Conservation (phyloP, 371 early-diverging fungal species). For the Syncephalastrum contaminatum region DNA sequence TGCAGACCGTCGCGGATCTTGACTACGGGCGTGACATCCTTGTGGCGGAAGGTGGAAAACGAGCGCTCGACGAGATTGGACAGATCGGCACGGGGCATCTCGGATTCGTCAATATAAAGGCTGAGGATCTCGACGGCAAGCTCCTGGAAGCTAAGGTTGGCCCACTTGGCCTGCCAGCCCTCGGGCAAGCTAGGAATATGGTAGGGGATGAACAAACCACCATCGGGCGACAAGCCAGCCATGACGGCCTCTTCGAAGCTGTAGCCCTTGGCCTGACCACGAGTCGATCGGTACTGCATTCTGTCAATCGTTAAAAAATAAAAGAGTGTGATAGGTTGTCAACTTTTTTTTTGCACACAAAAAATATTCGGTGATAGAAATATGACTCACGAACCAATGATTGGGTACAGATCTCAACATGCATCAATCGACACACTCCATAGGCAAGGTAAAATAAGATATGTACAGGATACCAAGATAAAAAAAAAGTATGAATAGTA, state of each 20-base stretch:
- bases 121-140: conserved; percentile 85
- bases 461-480: too few relatives aligned
- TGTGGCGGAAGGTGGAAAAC: conserved; percentile 78
- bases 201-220: conserved; percentile 93
- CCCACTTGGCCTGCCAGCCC: conserved; percentile 67
- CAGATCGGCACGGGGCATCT: conserved; percentile 80
- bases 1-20: conserved; percentile 67
- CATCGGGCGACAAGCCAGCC: conserved; percentile 91
- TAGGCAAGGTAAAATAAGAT: too few relatives aligned
- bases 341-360: too few relatives aligned
- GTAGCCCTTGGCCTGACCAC: conserved; percentile 71
- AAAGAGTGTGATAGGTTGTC: not conserved
- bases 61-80: conserved; percentile 63
- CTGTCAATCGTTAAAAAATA: conserved; percentile 9
- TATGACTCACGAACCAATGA: too few relatives aligned
- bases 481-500: too few relatives aligned
- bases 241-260: conserved; percentile 92
- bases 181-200: conserved; percentile 72
- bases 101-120: conserved; percentile 74
- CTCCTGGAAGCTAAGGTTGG: conserved; percentile 71
- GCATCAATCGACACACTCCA: too few relatives aligned
- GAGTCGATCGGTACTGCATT: conserved; percentile 89
- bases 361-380: too few relatives aligned
- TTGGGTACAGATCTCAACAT: too few relatives aligned
- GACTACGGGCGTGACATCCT: conserved; percentile 81